phyloP scores from a whole-genome alignment of 192 early-diverging fungal genomes.

The Polychytrium aggregatum region DNA sequence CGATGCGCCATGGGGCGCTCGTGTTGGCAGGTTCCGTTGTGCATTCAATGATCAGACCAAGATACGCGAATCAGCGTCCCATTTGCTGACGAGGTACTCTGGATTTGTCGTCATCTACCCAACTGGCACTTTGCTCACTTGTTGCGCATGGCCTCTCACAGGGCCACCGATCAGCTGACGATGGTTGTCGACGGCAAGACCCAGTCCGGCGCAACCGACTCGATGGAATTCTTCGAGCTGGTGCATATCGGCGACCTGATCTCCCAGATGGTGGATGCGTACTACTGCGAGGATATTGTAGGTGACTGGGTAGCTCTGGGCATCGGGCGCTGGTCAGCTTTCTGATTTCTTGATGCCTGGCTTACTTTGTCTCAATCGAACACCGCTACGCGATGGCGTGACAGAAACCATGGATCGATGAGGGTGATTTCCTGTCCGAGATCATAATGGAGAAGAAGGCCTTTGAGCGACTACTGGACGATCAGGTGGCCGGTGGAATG shows the following conservation, averaged over 20 bases:
- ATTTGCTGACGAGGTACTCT: no score
- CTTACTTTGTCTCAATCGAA: no score
- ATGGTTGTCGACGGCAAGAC: slow-evolving; percentile 24
- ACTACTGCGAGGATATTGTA: slow-evolving; percentile 81
- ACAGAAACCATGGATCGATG: slow-evolving; percentile 62
- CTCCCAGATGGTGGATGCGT: slow-evolving; percentile 89
- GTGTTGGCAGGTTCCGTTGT: no score
- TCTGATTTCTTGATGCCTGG: no score
- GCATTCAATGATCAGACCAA: no score
- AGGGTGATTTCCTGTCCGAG: slow-evolving; percentile 81
- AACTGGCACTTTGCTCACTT: no score
- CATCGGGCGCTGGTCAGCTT: no score
- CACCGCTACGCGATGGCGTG: not conserved
- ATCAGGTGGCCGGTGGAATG: slow-evolving; percentile 82
- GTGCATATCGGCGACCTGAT: slow-evolving; percentile 88
- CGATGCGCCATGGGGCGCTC: no score
- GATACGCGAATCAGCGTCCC: no score
- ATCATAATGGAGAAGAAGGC: slow-evolving; percentile 86
- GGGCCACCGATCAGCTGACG: slow-evolving; percentile 29
- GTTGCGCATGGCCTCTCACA: slow-evolving; percentile 3
- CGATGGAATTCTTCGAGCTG: slow-evolving; percentile 82
- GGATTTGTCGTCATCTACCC: no score
- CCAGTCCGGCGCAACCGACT: slow-evolving; percentile 41
- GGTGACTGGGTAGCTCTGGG: slow-evolving; percentile 4
- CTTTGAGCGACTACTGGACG: slow-evolving; percentile 78